Percentiles rank a stretch among this genome's conserved stretches.
phyloP scores from a whole-genome alignment of 345 rosid species.

The Rhizophora apiculata region DNA sequence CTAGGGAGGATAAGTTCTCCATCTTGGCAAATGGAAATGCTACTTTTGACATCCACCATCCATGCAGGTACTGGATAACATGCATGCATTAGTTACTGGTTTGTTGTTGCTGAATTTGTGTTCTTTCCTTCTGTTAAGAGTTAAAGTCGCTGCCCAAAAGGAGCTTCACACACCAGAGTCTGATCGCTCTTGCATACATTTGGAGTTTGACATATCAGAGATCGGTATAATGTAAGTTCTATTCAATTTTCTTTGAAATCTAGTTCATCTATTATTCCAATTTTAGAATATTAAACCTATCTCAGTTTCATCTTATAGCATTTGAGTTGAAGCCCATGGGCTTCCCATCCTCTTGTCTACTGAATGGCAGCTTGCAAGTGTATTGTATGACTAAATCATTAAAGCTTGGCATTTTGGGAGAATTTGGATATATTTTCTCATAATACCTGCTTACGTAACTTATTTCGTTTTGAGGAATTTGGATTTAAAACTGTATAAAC shows the following conservation, averaged over 20 bases:
- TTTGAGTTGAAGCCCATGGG: neutral
- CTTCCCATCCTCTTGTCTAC: neutral
- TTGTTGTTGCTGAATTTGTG: constrained; percentile 26
- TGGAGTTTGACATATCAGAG: constrained; percentile 80
- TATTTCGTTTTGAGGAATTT: no score
- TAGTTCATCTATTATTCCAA: no score
- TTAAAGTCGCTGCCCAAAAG: constrained; percentile 63
- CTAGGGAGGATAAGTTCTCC: constrained; percentile 32
- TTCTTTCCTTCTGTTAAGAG: constrained; percentile 43
- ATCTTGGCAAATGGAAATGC: constrained; percentile 58
- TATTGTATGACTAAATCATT: neutral
- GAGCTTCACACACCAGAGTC: constrained; percentile 91
- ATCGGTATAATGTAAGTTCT: constrained; percentile 68
- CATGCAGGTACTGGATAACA: constrained; percentile 57
- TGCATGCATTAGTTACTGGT: neutral
- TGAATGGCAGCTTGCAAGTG: neutral
- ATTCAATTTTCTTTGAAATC: no score
- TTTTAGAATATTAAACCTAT: no score
- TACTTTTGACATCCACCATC: constrained; percentile 74
- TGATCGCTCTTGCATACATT: constrained; percentile 89
- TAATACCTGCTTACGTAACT: no score
- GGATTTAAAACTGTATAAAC: no score
- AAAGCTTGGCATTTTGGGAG: no score
- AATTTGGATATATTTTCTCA: no score
- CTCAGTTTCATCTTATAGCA: neutral